These are phyloP conservation scores for Xylaria intraflava DNA, from an alignment of 495 filamentous ascomycete genomes.

Conservation along the genomic window DNA sequence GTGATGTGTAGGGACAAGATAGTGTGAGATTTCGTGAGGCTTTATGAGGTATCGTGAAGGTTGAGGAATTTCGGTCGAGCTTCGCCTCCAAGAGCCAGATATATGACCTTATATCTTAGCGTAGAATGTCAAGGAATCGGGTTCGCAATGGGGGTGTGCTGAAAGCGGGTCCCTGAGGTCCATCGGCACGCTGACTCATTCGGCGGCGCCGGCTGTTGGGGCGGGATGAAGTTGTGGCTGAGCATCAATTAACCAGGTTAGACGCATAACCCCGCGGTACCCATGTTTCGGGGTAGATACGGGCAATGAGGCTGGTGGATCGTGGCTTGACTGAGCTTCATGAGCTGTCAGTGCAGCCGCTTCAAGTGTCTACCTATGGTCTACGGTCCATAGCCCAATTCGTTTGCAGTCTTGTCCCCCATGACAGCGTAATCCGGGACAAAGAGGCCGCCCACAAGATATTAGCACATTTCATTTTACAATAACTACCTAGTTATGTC, in stretches of 20 bases:
- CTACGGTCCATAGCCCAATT: background rate
- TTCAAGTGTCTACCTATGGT: background rate
- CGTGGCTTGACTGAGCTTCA: background rate
- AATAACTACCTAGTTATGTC: too few relatives aligned
- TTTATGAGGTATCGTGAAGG: too few relatives aligned
- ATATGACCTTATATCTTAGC: slow-evolving; percentile 14
- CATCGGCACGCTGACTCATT: slow-evolving; percentile 24
- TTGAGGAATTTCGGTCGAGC: background rate
- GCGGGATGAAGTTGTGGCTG: slow-evolving; percentile 2
- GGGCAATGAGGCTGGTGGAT: background rate
- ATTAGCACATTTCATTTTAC: too few relatives aligned
- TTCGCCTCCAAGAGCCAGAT: slow-evolving; percentile 4
- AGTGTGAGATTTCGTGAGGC: background rate
- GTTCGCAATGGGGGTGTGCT: slow-evolving; percentile 27
- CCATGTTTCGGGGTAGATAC: too few relatives aligned
- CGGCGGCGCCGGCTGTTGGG: slow-evolving; percentile 14
- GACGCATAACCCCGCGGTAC: too few relatives aligned
- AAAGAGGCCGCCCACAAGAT: too few relatives aligned
- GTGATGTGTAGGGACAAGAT: background rate
- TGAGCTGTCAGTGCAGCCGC: background rate
- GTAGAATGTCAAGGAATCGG: slow-evolving; percentile 30
- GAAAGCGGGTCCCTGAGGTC: slow-evolving; percentile 18
- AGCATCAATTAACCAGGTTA: background rate
- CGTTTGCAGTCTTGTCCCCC: background rate
- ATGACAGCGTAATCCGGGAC: background rate